phyloP scores from a whole-genome alignment of 768 basidiomycete species.

The Paxillus ammoniavirescens region DNA sequence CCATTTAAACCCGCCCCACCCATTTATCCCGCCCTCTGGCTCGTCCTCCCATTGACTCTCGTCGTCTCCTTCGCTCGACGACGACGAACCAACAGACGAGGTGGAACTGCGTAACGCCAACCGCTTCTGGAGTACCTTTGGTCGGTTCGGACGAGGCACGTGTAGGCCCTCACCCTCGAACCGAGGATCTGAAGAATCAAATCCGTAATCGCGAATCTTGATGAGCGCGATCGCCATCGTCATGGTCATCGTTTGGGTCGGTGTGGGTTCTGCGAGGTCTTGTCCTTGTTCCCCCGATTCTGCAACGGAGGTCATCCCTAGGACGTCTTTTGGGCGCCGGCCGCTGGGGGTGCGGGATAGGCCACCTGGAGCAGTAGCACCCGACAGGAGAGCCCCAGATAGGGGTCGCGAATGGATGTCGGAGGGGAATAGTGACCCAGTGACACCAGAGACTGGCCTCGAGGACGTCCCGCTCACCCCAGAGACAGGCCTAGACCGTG shows the following conservation, averaged over 20 bases:
- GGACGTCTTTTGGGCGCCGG: constrained; percentile 14
- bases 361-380: not conserved
- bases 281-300: constrained; percentile 6
- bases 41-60: constrained; percentile 23
- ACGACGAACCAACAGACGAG: constrained; percentile 20
- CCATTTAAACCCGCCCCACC: constrained; percentile 43
- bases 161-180: constrained; percentile 42
- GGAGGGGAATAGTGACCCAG: not conserved
- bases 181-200: constrained; percentile 38
- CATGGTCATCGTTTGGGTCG: not conserved
- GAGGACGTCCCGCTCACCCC: constrained; percentile 18
- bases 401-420: constrained; percentile 6
- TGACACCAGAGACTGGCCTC: constrained; percentile 14
- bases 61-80: constrained; percentile 15
- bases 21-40: constrained; percentile 24
- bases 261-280: not conserved
- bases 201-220: constrained; percentile 53
- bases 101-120: constrained; percentile 26
- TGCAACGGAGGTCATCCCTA: constrained; percentile 13
- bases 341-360: constrained; percentile 18
- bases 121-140: constrained; percentile 27
- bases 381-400: constrained; percentile 1
- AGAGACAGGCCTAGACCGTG: constrained; percentile 20
- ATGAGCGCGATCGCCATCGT: constrained; percentile 19
- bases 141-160: constrained; percentile 39